These are phyloP conservation scores for Pseudocercospora macadamiae DNA, from an alignment of 2,329 filamentous ascomycete genomes.

Conservation along the genomic window DNA sequence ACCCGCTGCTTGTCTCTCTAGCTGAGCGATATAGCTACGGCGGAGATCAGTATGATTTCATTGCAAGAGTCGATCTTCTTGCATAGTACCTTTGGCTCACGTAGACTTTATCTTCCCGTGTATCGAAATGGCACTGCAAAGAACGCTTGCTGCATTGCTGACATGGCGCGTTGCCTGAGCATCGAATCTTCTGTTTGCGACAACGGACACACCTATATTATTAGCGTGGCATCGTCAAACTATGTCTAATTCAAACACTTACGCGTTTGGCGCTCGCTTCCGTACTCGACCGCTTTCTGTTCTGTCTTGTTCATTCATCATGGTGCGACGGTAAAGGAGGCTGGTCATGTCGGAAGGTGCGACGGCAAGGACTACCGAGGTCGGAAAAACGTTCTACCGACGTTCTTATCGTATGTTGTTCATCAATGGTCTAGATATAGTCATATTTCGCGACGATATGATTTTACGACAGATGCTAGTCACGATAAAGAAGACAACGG, in stretches of 20 bases:
- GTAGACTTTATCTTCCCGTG: slow-evolving; percentile 53
- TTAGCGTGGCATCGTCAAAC: background rate
- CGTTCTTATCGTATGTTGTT: background rate
- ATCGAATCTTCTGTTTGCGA: slow-evolving; percentile 52
- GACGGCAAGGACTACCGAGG: no score
- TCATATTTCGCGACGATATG: background rate
- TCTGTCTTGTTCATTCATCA: slow-evolving; percentile 1
- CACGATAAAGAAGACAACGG: background rate
- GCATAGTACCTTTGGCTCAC: slow-evolving; percentile 43
- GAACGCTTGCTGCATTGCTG: slow-evolving; percentile 49
- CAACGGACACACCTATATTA: slow-evolving; percentile 47
- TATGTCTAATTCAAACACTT: background rate
- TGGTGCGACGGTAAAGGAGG: background rate
- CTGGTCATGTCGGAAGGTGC: background rate
- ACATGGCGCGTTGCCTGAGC: slow-evolving; percentile 48
- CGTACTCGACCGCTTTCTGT: slow-evolving; percentile 10
- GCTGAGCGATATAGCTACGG: slow-evolving; percentile 24
- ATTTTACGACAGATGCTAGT: background rate
- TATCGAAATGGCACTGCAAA: slow-evolving; percentile 48
- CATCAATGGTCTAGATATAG: background rate
- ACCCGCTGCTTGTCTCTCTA: slow-evolving; percentile 21
- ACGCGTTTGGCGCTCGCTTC: slow-evolving; percentile 20
- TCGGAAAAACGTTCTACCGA: slow-evolving; percentile 1
- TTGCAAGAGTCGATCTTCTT: background rate
- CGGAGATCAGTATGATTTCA: slow-evolving; percentile 12